Percentiles rank a stretch among this genome's conserved stretches.
phyloP scores from a whole-genome alignment of 148 eudicot genomes.

The Rhododendron simsii region DNA sequence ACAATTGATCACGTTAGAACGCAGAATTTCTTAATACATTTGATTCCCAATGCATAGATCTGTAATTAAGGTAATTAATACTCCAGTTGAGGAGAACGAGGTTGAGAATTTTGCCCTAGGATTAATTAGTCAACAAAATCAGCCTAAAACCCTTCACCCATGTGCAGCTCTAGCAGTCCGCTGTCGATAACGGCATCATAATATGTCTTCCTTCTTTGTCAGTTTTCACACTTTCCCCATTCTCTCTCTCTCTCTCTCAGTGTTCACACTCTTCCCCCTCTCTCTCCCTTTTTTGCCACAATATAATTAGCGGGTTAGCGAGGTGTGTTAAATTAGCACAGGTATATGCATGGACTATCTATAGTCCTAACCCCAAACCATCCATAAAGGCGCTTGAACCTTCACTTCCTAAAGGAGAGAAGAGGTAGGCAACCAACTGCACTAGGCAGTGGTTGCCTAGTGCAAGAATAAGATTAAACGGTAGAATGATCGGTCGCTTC shows the following conservation, averaged over 20 bases:
- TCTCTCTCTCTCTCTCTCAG: not conserved
- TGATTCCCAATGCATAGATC: not conserved
- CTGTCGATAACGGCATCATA: not conserved
- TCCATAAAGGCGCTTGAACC: too few species aligned
- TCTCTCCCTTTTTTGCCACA: too few species aligned
- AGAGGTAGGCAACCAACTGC: too few species aligned
- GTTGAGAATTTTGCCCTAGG: not conserved
- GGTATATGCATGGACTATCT: too few species aligned
- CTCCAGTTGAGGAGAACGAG: not conserved
- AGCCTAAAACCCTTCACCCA: not conserved
- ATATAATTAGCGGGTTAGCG: too few species aligned
- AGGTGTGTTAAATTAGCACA: too few species aligned
- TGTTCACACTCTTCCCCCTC: too few species aligned
- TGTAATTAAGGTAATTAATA: not conserved
- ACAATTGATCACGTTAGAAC: too few species aligned
- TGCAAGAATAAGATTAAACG: not conserved
- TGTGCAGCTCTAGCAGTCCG: not conserved
- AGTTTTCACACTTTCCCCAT: not conserved
- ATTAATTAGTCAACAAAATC: not conserved
- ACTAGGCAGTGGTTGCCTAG: too few species aligned
- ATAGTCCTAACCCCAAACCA: too few species aligned
- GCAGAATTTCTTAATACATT: not conserved
- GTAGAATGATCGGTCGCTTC: not conserved
- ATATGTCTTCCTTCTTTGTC: not conserved
- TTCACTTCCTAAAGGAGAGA: too few species aligned